These are phyloP conservation scores for Porpolomopsis calyptriformis DNA, from an alignment of 768 basidiomycete genomes.

Conservation along the genomic window DNA sequence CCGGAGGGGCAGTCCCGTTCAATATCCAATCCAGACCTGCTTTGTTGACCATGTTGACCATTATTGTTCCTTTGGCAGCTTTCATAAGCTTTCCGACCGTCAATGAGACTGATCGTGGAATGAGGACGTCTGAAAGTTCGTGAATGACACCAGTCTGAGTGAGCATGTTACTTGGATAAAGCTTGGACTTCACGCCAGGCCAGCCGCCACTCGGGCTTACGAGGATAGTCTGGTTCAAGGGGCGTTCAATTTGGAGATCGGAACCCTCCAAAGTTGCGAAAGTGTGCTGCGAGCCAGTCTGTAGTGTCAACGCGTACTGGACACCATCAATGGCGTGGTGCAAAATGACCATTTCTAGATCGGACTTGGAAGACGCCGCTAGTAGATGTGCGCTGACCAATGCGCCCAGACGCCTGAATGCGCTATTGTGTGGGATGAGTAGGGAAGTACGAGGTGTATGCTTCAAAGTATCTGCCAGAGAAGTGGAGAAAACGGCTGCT, in stretches of 20 bases:
- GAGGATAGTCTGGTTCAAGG: conserved; percentile 39
- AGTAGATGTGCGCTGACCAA: conserved; percentile 84
- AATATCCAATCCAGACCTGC: conserved; percentile 88
- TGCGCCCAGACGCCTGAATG: conserved; percentile 74
- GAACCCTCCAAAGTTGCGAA: conserved; percentile 81
- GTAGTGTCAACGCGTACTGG: conserved; percentile 55
- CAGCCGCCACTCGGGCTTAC: conserved; percentile 69
- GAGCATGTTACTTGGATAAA: conserved; percentile 56
- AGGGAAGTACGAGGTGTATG: conserved; percentile 62
- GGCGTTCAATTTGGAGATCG: conserved; percentile 59
- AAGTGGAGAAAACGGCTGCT: conserved; percentile 80
- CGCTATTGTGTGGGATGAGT: conserved; percentile 82
- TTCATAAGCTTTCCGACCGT: conserved; percentile 83
- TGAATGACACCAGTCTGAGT: conserved; percentile 89
- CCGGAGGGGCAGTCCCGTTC: conserved; percentile 72
- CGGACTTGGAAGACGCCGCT: conserved; percentile 61
- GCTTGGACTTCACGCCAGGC: conserved; percentile 52
- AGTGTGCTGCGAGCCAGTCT: conserved; percentile 56
- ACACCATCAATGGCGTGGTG: conserved; percentile 77
- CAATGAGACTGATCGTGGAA: conserved; percentile 80
- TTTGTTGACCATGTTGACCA: conserved; percentile 72
- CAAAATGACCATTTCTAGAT: conserved; percentile 74
- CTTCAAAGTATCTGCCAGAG: conserved; percentile 61
- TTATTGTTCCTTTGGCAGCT: conserved; percentile 82
- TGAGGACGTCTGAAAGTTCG: conserved; percentile 71